Base-by-base conservation (phyloP, 129 eudicot genomes). In the Flaveria ramosissima region DNA sequence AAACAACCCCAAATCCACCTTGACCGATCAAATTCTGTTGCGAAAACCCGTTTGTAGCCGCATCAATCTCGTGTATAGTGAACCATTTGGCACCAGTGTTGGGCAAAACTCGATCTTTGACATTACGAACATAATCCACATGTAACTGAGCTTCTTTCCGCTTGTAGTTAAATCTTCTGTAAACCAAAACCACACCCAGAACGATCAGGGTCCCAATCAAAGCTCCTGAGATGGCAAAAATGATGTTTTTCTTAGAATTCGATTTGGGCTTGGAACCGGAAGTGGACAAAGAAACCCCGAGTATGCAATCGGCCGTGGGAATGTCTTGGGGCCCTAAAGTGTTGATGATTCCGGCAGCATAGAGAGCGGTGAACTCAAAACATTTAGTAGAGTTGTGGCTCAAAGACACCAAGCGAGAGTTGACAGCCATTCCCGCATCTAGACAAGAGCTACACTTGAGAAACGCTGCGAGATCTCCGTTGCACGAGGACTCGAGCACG, bases 321-420 rank as follows among this genome's bases (percentile, higher is more conserved):
- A 62, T 10, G 51, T 86, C 85, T 50, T 80, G 80, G 12, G 96
- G 91, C 0, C 96, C 96, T 50, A 59, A 84, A 19, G 62, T 67
- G 79, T 84, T 90, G 41, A 86, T 87, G 53, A 88, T 43, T 2
- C 85, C 96, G 45, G 93, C 96, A 47, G 89, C 96, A 71, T 90
- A 90, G 3, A 90, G 30, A 21, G 80, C 61, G 52, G 93, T 73
- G 66, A 84, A 90, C 48, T 72, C 85, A 64, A 90, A 90, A 59
- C 96, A 90, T 68, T 84, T 83, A 0, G 93, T 86, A 8, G 90
- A 79, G 63, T 90, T 90, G 4, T 73, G 84, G 56, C 74, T 72
- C 14, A 81, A 46, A 30, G 91, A 63, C 7, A 80, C 89, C 32
- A 90, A 72, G 59, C 77, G 39, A 27, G 96, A 61, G 46, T 75